A percentile compares a stretch with the other conserved stretches of the same genome.
phyloP scores from a whole-genome alignment of 768 basidiomycete species.

The Lactarius indigo region DNA sequence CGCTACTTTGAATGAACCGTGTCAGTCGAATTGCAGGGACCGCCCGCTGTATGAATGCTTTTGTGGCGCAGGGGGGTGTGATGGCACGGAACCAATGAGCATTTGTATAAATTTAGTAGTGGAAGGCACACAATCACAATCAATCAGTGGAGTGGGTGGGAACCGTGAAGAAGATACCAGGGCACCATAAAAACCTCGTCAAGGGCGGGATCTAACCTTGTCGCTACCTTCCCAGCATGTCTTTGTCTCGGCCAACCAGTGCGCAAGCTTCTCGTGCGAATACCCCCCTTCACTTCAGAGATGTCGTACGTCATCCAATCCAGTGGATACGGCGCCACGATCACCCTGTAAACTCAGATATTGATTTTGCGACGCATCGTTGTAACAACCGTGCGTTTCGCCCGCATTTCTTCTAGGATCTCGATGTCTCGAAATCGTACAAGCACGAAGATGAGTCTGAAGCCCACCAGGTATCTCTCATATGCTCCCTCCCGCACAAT shows the following conservation, averaged over 20 bases:
- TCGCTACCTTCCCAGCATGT: slow-evolving; percentile 24
- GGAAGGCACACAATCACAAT: not conserved
- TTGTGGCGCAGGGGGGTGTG: not conserved
- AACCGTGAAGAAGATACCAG: not conserved
- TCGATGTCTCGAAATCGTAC: slow-evolving; percentile 61
- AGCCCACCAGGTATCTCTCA: slow-evolving; percentile 65
- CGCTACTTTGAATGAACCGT: slow-evolving; percentile 25
- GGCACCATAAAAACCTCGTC: not conserved
- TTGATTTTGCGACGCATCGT: slow-evolving; percentile 27
- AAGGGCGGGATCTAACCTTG: not conserved
- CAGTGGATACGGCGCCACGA: slow-evolving; percentile 20
- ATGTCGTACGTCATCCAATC: slow-evolving; percentile 36
- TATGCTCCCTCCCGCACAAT: not conserved
- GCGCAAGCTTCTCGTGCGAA: slow-evolving; percentile 24
- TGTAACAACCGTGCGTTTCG: slow-evolving; percentile 29
- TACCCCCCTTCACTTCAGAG: slow-evolving; percentile 37
- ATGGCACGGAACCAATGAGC: slow-evolving; percentile 1
- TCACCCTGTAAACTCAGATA: slow-evolving; percentile 8
- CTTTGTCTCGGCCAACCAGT: slow-evolving; percentile 16
- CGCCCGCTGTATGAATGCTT: not conserved
- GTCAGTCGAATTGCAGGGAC: not conserved
- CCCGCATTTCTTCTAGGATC: slow-evolving; percentile 50
- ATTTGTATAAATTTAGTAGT: slow-evolving; percentile 8
- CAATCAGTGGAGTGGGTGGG: not conserved
- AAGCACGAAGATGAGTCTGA: slow-evolving; percentile 82